These are phyloP conservation scores for Curvularia sp. DNA, from an alignment of 2,329 filamentous ascomycete genomes.

Conservation along the genomic window DNA sequence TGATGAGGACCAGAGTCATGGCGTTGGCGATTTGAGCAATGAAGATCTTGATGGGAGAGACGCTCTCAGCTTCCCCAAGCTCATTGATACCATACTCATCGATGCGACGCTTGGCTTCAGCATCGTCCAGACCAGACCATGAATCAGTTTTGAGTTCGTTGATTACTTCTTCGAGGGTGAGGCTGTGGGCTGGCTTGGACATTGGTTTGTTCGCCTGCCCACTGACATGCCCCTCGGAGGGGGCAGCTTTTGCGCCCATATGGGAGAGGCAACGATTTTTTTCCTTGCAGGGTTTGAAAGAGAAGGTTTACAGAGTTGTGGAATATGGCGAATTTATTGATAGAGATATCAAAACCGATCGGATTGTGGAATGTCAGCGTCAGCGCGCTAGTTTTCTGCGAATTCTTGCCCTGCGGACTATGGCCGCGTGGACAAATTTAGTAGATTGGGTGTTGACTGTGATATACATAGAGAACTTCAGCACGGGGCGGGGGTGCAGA, in stretches of 20 bases:
- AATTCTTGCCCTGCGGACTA: conserved; percentile 28
- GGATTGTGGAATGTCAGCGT: neutral
- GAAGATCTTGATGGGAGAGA: conserved; percentile 75
- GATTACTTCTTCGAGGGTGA: conserved; percentile 61
- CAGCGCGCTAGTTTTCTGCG: conserved; percentile 28
- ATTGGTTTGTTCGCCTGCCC: conserved; percentile 60
- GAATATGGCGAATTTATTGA: neutral
- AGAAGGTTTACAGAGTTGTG: neutral
- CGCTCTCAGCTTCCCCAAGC: conserved; percentile 70
- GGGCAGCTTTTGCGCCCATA: conserved; percentile 34
- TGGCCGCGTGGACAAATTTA: conserved; percentile 33
- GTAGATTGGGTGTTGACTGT: conserved; percentile 25
- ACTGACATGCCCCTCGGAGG: conserved; percentile 44
- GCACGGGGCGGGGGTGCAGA: conserved; percentile 39
- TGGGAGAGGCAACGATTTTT: neutral
- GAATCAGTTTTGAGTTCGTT: conserved; percentile 67
- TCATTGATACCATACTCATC: conserved; percentile 72
- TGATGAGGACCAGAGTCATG: conserved; percentile 71
- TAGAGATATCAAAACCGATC: conserved; percentile 2
- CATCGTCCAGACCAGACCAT: conserved; percentile 69
- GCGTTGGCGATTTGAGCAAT: conserved; percentile 77
- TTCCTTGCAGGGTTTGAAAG: neutral
- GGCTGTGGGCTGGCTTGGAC: conserved; percentile 67
- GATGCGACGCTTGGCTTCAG: conserved; percentile 66
- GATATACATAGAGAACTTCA: conserved; percentile 38